Conservation (phyloP, 148 eudicot species). For the Rhododendron kiyosumense region DNA sequence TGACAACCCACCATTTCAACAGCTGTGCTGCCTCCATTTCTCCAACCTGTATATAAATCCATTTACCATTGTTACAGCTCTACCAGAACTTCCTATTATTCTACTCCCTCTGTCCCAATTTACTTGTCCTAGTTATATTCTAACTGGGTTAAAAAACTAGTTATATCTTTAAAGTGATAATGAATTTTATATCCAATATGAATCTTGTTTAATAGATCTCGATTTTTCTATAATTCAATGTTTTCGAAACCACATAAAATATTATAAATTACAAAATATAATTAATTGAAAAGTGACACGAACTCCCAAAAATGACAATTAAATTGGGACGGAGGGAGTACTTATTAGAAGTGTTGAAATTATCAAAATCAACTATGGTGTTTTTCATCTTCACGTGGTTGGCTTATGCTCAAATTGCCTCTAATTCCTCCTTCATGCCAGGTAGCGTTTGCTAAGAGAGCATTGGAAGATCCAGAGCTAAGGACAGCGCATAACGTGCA, state of each 20-base stretch:
- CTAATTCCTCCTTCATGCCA: constrained; percentile 15
- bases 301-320: no score
- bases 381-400: background rate
- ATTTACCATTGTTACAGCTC: background rate
- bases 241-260: no score
- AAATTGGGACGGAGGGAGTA: no score
- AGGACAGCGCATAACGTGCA: constrained; percentile 78
- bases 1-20: background rate
- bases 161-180: no score
- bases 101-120: no score
- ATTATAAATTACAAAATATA: no score
- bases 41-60: background rate
- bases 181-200: no score
- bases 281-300: no score
- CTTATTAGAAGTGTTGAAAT: background rate
- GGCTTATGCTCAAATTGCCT: background rate
- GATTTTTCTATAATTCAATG: no score
- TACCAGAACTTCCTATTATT: background rate
- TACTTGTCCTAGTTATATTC: no score
- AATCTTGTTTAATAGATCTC: no score
- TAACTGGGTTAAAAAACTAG: no score
- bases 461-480: constrained; percentile 69
- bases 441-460: constrained; percentile 89
- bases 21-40: background rate
- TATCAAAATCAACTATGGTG: background rate